phyloP scores from a whole-genome alignment of 352 stramenopile genomes.

The Salisapilia sapeloensis region DNA sequence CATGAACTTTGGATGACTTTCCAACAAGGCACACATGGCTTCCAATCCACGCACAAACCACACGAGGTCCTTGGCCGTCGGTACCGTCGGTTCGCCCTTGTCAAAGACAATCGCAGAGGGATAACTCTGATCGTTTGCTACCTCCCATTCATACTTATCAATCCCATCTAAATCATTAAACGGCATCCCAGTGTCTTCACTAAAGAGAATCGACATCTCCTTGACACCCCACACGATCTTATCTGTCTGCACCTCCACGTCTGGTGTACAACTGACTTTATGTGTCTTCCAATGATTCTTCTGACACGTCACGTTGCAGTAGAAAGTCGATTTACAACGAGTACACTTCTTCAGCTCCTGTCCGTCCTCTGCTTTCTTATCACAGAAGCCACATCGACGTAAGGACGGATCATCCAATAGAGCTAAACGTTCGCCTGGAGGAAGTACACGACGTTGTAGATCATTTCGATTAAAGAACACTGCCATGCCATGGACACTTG shows the following conservation, averaged over 20 bases:
- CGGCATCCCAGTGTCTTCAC: slow-evolving; percentile 38
- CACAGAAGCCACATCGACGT: slow-evolving; percentile 53
- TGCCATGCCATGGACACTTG: slow-evolving; percentile 54
- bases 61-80: slow-evolving; percentile 38
- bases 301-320: slow-evolving; percentile 60
- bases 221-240: slow-evolving; percentile 65
- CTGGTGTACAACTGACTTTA: slow-evolving; percentile 57
- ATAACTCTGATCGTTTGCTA: slow-evolving; percentile 35
- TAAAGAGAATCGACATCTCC: slow-evolving; percentile 71
- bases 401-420: slow-evolving; percentile 54
- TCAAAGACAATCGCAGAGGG: slow-evolving; percentile 56
- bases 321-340: slow-evolving; percentile 72
- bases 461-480: slow-evolving; percentile 66
- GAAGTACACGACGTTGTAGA: slow-evolving; percentile 55
- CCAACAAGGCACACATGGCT: slow-evolving; percentile 40
- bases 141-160: slow-evolving; percentile 24
- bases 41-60: slow-evolving; percentile 54
- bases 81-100: slow-evolving; percentile 42
- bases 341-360: slow-evolving; percentile 66
- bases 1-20: slow-evolving; percentile 57
- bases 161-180: slow-evolving; percentile 70
- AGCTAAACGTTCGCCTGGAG: slow-evolving; percentile 39
- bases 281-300: slow-evolving; percentile 70
- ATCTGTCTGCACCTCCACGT: slow-evolving; percentile 7
- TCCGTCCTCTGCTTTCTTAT: slow-evolving; percentile 42